A percentile compares a stretch with the other conserved stretches of the same genome.
Conservation (phyloP, 2,329 filamentous ascomycete genomes). For the Celoporthe dispersa region DNA sequence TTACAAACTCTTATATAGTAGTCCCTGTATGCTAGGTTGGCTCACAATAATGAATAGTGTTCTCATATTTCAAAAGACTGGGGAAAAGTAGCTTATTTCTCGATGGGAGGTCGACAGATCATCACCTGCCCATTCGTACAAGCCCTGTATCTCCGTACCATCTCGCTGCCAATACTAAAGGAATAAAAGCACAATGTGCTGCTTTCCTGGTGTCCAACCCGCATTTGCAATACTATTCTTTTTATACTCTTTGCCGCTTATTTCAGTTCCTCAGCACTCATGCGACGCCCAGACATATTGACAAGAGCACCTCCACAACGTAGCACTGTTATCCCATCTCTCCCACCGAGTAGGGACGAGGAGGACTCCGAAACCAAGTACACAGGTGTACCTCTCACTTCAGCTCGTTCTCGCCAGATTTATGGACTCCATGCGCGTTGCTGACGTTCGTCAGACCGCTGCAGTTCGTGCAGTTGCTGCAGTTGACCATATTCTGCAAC, state of each 20-base stretch:
- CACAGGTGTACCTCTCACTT: conserved; percentile 2
- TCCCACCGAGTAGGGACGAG: not conserved
- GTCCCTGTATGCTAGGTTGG: not conserved
- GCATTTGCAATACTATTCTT: not conserved
- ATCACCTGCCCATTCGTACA: too few species aligned
- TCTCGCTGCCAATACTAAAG: too few species aligned
- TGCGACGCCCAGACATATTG: not conserved
- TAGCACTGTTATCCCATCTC: not conserved
- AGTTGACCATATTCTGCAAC: conserved; percentile 19
- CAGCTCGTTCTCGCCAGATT: conserved; percentile 14
- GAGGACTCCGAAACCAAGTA: not conserved
- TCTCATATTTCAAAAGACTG: not conserved
- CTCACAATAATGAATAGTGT: not conserved
- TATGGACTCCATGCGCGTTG: conserved; percentile 22
- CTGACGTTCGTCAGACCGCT: conserved; percentile 20
- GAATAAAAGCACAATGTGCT: not conserved
- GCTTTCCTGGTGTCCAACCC: not conserved
- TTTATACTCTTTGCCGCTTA: not conserved
- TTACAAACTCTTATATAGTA: not conserved
- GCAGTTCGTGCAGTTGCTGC: conserved; percentile 27
- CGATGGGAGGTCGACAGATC: not conserved
- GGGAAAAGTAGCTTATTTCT: not conserved
- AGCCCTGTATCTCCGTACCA: too few species aligned
- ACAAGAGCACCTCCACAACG: not conserved
- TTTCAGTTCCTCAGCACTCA: not conserved